These are phyloP conservation scores for Coffea humblotiana DNA, from an alignment of 305 asterid species.

Conservation along the genomic window DNA sequence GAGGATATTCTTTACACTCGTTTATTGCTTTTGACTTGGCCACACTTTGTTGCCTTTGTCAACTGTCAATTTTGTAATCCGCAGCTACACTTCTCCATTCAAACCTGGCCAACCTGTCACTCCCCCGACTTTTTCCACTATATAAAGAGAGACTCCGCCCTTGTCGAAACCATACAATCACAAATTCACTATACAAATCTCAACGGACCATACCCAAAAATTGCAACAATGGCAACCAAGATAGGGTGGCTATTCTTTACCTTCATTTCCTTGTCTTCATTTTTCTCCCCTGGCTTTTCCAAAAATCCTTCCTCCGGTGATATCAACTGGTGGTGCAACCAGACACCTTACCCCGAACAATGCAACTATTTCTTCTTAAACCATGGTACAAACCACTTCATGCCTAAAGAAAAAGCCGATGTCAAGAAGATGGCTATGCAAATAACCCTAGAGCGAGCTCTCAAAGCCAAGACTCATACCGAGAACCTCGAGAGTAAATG, in stretches of 20 bases:
- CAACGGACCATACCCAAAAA: background rate
- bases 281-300: constrained; percentile 12
- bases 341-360: constrained; percentile 63
- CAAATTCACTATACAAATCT: background rate
- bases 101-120: constrained; percentile 17
- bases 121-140: constrained; percentile 19
- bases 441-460: constrained; percentile 52
- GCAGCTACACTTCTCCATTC: constrained; percentile 13
- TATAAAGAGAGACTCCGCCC: constrained; percentile 17
- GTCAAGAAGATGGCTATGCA: constrained; percentile 46
- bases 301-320: constrained; percentile 16
- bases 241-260: constrained; percentile 25
- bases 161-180: background rate
- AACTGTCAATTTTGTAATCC: constrained; percentile 37
- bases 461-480: constrained; percentile 40
- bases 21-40: constrained; percentile 28
- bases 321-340: constrained; percentile 53
- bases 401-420: constrained; percentile 40
- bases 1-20: constrained; percentile 7
- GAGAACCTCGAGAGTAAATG: constrained; percentile 46
- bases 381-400: constrained; percentile 11
- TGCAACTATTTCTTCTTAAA: constrained; percentile 52
- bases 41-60: background rate
- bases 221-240: constrained; percentile 22
- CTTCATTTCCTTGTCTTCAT: constrained; percentile 29